Evolutionary conservation across 192 early-diverging fungal species (phyloP).

Genomic region (Backusella liffmaniae): DNA sequence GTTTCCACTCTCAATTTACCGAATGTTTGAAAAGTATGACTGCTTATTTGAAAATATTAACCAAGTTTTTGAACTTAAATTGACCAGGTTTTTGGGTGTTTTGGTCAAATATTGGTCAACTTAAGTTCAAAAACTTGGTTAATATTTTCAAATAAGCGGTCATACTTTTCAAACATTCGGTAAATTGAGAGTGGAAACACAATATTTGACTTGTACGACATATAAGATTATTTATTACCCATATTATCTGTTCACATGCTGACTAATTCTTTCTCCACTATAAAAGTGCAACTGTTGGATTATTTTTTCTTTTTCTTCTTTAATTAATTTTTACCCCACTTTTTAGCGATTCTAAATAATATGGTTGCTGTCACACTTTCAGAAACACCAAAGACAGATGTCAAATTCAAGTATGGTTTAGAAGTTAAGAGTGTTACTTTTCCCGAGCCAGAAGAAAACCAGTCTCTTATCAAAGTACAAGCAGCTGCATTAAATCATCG

Average conservation of each 20-base stretch:
- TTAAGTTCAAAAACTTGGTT: too few species aligned
- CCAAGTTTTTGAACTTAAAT: too few species aligned
- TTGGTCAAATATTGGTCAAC: too few species aligned
- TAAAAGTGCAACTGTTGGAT: background rate
- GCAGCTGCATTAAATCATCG: conserved; percentile 23
- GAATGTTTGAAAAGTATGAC: too few species aligned
- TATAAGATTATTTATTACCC: too few species aligned
- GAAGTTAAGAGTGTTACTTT: background rate
- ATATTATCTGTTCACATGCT: background rate
- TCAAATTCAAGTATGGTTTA: conserved; percentile 14
- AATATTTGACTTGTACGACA: too few species aligned
- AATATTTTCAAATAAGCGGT: too few species aligned
- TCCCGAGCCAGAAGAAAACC: background rate
- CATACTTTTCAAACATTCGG: too few species aligned
- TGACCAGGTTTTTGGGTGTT: too few species aligned
- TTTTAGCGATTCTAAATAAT: background rate
- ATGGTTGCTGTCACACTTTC: conserved; percentile 17
- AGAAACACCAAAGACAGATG: background rate
- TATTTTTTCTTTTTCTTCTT: background rate
- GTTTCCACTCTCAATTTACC: too few species aligned
- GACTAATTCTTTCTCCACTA: conserved; percentile 3
- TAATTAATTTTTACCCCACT: background rate
- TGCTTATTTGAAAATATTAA: too few species aligned
- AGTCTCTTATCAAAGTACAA: conserved; percentile 19
- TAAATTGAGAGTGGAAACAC: too few species aligned